These are phyloP conservation scores for Trifolium pratense DNA, from an alignment of 306 rosid species.

Conservation along the genomic window DNA sequence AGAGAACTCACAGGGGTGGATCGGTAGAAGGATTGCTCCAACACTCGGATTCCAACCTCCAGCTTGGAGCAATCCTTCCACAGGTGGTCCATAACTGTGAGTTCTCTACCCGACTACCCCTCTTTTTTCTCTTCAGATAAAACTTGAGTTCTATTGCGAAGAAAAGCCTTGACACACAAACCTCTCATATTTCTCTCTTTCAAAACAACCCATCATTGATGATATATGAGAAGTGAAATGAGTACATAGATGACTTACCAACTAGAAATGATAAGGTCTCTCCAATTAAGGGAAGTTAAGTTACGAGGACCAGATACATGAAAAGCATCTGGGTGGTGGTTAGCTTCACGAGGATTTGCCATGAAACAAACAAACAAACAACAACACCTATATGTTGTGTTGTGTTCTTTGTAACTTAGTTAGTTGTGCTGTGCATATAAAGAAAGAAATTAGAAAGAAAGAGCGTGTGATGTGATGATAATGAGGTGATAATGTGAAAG, in stretches of 20 bases:
- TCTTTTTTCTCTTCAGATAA: too few species aligned
- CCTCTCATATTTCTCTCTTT: background rate
- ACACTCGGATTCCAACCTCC: too few species aligned
- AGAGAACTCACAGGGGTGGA: too few species aligned
- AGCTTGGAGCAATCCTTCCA: too few species aligned
- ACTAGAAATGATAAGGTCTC: constrained; percentile 75
- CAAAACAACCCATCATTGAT: too few species aligned
- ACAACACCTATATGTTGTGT: background rate
- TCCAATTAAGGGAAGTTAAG: constrained; percentile 76
- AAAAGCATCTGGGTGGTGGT: constrained; percentile 80
- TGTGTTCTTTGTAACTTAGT: background rate
- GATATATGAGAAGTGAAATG: constrained; percentile 34
- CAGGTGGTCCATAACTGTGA: too few species aligned
- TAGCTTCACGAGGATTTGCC: constrained; percentile 51
- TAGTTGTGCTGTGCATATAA: background rate
- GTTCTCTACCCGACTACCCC: too few species aligned
- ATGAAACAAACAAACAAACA: constrained; percentile 41
- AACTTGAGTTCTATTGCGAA: too few species aligned
- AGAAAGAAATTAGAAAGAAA: background rate
- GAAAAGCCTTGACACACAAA: background rate
- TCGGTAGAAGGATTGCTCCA: too few species aligned
- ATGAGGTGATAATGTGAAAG: too few species aligned
- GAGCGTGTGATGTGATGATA: background rate
- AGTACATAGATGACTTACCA: constrained; percentile 62
- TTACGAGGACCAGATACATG: constrained; percentile 96